phyloP scores from a whole-genome alignment of 768 basidiomycete species.

The Mycena amicta region DNA sequence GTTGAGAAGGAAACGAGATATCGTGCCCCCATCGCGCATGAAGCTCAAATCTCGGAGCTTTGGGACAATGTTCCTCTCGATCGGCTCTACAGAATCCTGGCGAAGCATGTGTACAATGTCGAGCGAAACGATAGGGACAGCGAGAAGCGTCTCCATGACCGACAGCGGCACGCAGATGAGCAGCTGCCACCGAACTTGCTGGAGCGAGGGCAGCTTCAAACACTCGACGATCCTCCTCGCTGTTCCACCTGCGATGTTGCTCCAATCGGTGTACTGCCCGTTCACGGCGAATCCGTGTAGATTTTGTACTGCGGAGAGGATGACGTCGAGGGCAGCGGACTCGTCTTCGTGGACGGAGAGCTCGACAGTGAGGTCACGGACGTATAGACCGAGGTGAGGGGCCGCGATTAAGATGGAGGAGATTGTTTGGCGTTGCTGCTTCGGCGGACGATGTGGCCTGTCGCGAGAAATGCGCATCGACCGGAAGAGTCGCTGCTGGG shows the following conservation, averaged over 20 bases:
- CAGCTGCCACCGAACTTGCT: background rate
- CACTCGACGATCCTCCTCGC: background rate
- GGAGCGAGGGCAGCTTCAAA: background rate
- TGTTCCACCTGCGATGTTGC: background rate
- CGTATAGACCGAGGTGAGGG: background rate
- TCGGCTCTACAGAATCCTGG: background rate
- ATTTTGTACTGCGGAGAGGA: background rate
- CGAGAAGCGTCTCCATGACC: background rate
- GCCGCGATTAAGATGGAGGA: background rate
- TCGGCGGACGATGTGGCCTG: background rate
- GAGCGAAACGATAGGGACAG: background rate
- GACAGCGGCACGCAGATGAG: background rate
- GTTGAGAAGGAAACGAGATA: background rate
- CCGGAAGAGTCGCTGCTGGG: background rate
- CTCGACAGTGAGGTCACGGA: background rate
- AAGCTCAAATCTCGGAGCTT: background rate
- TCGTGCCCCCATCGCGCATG: background rate
- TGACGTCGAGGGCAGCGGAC: background rate
- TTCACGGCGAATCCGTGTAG: background rate
- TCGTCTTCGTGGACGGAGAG: background rate
- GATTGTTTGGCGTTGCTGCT: background rate
- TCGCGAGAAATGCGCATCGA: background rate
- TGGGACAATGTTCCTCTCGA: background rate
- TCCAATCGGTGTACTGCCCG: background rate
- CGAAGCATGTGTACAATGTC: background rate